These are phyloP conservation scores for Aspergillus neoniger DNA, from an alignment of 2,329 filamentous ascomycete genomes.

Conservation along the genomic window DNA sequence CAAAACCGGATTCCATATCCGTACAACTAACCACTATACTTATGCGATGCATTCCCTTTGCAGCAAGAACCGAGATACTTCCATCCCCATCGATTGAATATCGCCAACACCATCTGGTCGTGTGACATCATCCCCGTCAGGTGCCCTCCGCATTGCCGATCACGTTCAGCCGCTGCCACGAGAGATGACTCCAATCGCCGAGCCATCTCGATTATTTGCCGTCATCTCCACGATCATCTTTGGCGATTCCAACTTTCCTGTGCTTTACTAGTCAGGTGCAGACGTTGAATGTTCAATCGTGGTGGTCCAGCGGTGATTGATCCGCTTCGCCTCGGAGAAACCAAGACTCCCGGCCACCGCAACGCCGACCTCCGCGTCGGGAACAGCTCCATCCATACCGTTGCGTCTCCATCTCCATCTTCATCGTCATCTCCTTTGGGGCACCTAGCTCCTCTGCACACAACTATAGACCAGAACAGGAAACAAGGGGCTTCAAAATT, in stretches of 20 bases:
- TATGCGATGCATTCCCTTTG: too few relatives aligned
- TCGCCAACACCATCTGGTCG: conserved; percentile 5
- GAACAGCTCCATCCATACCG: conserved; percentile 12
- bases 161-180: not conserved
- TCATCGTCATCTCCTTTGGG: not conserved
- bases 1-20: too few relatives aligned
- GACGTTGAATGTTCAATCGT: not conserved
- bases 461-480: not conserved
- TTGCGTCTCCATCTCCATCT: conserved; percentile 3
- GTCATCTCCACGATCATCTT: not conserved
- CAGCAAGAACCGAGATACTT: too few relatives aligned
- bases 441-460: not conserved
- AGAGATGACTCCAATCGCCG: not conserved
- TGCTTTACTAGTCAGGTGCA: not conserved
- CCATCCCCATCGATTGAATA: too few relatives aligned
- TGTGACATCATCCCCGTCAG: conserved; percentile 31
- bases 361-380: conserved; percentile 20
- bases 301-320: not conserved
- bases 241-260: not conserved
- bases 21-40: too few relatives aligned
- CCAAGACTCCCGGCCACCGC: conserved; percentile 24
- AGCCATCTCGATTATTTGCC: not conserved
- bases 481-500: not conserved
- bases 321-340: conserved; percentile 29
- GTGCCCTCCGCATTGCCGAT: conserved; percentile 8